These are phyloP conservation scores for Ophiostoma ips DNA, from an alignment of 2,329 filamentous ascomycete genomes.

Conservation along the genomic window DNA sequence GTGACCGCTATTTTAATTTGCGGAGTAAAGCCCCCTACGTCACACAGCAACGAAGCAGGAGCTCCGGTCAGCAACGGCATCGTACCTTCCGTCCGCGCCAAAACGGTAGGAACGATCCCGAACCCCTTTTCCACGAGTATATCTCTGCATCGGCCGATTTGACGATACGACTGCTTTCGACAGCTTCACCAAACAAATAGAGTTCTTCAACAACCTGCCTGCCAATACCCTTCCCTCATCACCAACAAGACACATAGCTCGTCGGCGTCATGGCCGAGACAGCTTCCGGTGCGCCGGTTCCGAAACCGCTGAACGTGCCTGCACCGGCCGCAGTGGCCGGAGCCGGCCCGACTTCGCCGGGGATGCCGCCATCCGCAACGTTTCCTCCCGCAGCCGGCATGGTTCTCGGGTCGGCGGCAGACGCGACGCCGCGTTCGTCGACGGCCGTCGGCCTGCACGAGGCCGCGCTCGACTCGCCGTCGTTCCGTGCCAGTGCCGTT, in stretches of 20 bases:
- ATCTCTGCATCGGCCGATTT: too few relatives aligned
- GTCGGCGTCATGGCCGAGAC: conserved; percentile 5
- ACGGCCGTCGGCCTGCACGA: conserved; percentile 80
- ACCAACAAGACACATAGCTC: neutral
- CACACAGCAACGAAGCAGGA: too few relatives aligned
- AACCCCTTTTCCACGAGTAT: too few relatives aligned
- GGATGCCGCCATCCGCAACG: neutral
- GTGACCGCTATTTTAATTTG: too few relatives aligned
- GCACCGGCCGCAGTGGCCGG: neutral
- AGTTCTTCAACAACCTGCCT: too few relatives aligned
- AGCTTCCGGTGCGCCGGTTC: conserved; percentile 3
- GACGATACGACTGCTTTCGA: too few relatives aligned
- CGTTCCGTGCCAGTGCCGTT: conserved; percentile 73
- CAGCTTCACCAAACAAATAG: too few relatives aligned
- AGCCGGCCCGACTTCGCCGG: neutral
- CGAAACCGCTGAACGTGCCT: conserved; percentile 1
- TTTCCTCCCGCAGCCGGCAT: neutral
- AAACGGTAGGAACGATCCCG: too few relatives aligned
- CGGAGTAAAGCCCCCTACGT: too few relatives aligned
- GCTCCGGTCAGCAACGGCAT: too few relatives aligned
- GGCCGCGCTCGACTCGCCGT: conserved; percentile 90
- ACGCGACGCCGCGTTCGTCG: conserved; percentile 18
- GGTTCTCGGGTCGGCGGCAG: neutral
- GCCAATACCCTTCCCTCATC: too few relatives aligned
- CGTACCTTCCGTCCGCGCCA: too few relatives aligned